Base-by-base conservation (phyloP, 148 eudicot genomes). In the Simmondsia chinensis region DNA sequence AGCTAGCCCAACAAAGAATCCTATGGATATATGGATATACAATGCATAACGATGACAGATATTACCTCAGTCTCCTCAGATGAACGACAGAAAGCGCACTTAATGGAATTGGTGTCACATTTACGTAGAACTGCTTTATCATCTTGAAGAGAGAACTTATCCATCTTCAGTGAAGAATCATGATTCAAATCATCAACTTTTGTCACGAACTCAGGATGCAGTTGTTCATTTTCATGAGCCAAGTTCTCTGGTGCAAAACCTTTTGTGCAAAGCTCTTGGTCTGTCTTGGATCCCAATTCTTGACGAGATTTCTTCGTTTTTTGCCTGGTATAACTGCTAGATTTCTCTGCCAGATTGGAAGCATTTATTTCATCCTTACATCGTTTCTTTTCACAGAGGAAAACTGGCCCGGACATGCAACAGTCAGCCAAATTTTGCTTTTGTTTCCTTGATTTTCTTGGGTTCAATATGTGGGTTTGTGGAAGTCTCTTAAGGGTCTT, bases 41-140 rank as follows among this genome's bases (percentile, higher is more conserved):
- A n/a, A n/a, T n/a, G n/a, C 9, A 16, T 34, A 48, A n/a, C 16
- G 36, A 12, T 39, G 22, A 34, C 20, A 18, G 30, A 21, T 4
- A 28, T 33, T 68, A 86, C 95, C 86, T 86, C 69, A 2, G 79
- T 71, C 33, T 76, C 88, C 56, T 76, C 80, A 28, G 74, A 22
- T 36, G 82, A 73, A 29, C 63, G 87, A 56, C 95, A 89, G 58
- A 89, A 89, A 30, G 82, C 87, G 68, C 97, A 89, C 36, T 43
- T 59, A 4, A 41, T 65, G 17, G 63, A 25, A 39, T 9, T 36
- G 18, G 41, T 57, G 11, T 58, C 58, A 52, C 84, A 76, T 60
- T 76, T 84, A 7, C 33, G 74, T 69, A 80, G 61, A 40, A 64
- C 43, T 22, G 29, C 58, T 41, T 59, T 31, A 18, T 46, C 41